Percentiles rank a stretch among this genome's conserved stretches.
Evolutionary conservation across 805 yeast genomes (phyloP).

Genomic region (Spathaspora arborariae): DNA sequence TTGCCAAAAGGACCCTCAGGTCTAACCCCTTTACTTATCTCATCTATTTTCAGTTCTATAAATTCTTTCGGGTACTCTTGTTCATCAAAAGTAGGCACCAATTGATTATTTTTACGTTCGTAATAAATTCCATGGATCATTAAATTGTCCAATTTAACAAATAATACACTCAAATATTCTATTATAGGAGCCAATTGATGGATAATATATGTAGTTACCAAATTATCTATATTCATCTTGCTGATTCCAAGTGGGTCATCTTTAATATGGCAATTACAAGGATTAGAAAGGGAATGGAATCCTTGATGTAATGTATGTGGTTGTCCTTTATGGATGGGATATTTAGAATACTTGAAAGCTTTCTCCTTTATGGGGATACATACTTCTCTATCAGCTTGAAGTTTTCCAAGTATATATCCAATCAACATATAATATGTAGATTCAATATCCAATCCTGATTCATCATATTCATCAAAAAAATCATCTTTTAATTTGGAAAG

Average conservation of each 20-base stretch:
- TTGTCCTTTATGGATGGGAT: slow-evolving; percentile 33
- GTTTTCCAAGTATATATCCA: slow-evolving; percentile 30
- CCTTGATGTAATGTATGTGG: slow-evolving; percentile 31
- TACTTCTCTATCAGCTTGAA: slow-evolving; percentile 35
- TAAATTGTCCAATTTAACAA: slow-evolving; percentile 22
- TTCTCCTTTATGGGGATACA: slow-evolving; percentile 30
- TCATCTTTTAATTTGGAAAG: slow-evolving; percentile 17
- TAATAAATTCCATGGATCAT: slow-evolving; percentile 35
- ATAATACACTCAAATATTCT: slow-evolving; percentile 19
- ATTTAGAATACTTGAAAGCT: slow-evolving; percentile 18
- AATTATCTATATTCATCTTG: slow-evolving; percentile 24
- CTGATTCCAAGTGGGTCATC: slow-evolving; percentile 22
- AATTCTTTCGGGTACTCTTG: slow-evolving; percentile 24
- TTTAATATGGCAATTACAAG: slow-evolving; percentile 19
- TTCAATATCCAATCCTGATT: slow-evolving; percentile 17
- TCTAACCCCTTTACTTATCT: slow-evolving; percentile 6
- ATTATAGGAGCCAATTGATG: slow-evolving; percentile 34
- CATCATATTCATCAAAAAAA: slow-evolving; percentile 19
- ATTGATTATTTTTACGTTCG: slow-evolving; percentile 12
- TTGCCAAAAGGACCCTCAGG: slow-evolving; percentile 17
- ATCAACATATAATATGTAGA: slow-evolving; percentile 27
- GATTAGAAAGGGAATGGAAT: slow-evolving; percentile 17
- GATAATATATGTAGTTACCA: slow-evolving; percentile 30
- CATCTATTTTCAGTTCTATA: slow-evolving; percentile 6
- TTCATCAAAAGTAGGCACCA: slow-evolving; percentile 26